Percentiles rank a stretch among this genome's conserved stretches.
phyloP scores from a whole-genome alignment of 2,329 filamentous ascomycete genomes.

The Talaromyces islandicus region DNA sequence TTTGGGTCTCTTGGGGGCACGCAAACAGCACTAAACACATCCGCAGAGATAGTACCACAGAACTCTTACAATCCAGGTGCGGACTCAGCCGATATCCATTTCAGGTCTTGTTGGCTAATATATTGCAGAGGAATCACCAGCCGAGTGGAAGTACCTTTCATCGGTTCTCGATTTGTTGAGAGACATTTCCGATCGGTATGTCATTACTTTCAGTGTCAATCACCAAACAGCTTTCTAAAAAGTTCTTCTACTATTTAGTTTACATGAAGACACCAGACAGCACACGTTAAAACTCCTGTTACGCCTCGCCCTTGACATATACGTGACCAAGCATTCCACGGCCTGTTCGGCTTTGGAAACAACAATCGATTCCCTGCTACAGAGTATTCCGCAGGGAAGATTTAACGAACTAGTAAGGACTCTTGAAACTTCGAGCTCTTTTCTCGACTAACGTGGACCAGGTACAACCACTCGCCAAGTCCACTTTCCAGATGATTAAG shows the following conservation, averaged over 20 bases:
- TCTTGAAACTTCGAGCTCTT: background rate
- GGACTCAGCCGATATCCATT: background rate
- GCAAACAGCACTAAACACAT: conserved; percentile 38
- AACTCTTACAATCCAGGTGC: conserved; percentile 6
- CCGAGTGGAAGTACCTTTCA: conserved; percentile 19
- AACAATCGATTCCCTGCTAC: conserved; percentile 25
- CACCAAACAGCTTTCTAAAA: conserved; percentile 3
- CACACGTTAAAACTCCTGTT: conserved; percentile 27
- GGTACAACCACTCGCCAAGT: conserved; percentile 23
- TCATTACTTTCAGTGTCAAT: background rate
- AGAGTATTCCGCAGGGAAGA: conserved; percentile 17
- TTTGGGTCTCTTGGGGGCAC: conserved; percentile 56
- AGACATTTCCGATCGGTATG: conserved; percentile 26
- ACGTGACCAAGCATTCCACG: conserved; percentile 22
- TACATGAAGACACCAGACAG: conserved; percentile 26
- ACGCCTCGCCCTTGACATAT: conserved; percentile 31
- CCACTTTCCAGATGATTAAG: conserved; percentile 28
- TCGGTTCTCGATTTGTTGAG: conserved; percentile 30
- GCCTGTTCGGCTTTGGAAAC: conserved; percentile 28
- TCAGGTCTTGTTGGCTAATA: background rate
- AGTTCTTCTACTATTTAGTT: conserved; percentile 18
- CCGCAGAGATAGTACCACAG: conserved; percentile 22
- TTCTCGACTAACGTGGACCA: conserved; percentile 11
- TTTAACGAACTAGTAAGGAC: conserved; percentile 18
- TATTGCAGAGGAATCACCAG: conserved; percentile 9